These are phyloP conservation scores for Trifolium fragiferum DNA, from an alignment of 306 rosid species.

Conservation along the genomic window DNA sequence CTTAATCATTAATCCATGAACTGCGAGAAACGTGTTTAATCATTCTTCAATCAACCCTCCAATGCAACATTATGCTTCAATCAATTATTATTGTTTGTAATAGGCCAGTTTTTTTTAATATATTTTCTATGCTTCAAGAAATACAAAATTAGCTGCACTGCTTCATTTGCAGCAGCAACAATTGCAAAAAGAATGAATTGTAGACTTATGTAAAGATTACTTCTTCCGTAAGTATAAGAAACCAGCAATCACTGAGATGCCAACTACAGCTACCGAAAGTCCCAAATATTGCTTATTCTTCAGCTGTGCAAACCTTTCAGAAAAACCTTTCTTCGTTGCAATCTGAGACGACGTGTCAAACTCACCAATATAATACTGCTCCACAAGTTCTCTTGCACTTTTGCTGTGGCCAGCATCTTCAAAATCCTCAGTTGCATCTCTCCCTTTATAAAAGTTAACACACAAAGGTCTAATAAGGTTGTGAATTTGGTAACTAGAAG, in stretches of 20 bases:
- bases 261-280: slow-evolving; percentile 56
- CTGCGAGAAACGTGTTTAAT: slow-evolving; percentile 1
- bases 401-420: slow-evolving; percentile 96
- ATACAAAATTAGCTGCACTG: slow-evolving; percentile 50
- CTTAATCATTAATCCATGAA: not conserved
- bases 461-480: slow-evolving; percentile 32
- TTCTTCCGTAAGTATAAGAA: slow-evolving; percentile 66
- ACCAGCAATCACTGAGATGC: slow-evolving; percentile 65
- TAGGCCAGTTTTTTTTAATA: slow-evolving; percentile 13
- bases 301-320: slow-evolving; percentile 49
- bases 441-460: slow-evolving; percentile 55
- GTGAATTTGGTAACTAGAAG: slow-evolving; percentile 30
- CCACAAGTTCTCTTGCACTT: slow-evolving; percentile 72
- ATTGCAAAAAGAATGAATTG: slow-evolving; percentile 21
- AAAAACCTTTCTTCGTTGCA: slow-evolving; percentile 45
- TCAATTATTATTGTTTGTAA: slow-evolving; percentile 14
- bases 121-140: slow-evolving; percentile 32
- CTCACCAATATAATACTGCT: slow-evolving; percentile 69
- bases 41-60: slow-evolving; percentile 39
- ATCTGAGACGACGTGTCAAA: slow-evolving; percentile 56
- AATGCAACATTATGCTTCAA: slow-evolving; percentile 14
- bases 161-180: slow-evolving; percentile 26
- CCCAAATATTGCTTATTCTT: slow-evolving; percentile 68
- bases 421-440: slow-evolving; percentile 87
- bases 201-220: slow-evolving; percentile 35